These are phyloP conservation scores for Aspergillus spinulosporus DNA, from an alignment of 2,329 filamentous ascomycete species.

Conservation along the genomic window DNA sequence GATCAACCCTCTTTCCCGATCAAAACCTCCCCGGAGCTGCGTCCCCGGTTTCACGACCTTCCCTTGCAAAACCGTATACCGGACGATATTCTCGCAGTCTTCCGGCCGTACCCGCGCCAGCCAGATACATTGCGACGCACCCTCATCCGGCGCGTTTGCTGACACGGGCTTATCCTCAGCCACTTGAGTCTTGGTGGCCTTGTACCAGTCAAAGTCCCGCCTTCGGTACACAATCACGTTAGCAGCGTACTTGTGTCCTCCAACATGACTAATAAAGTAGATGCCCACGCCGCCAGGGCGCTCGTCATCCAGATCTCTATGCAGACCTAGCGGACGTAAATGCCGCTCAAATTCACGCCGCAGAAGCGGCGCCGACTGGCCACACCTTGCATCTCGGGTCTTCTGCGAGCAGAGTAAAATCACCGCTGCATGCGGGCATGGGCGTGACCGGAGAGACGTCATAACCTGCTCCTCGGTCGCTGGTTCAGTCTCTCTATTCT, in stretches of 20 bases:
- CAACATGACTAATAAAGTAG: conserved; percentile 95
- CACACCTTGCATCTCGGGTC: conserved; percentile 92
- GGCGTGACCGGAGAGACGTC: conserved; percentile 56
- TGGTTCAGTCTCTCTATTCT: conserved; percentile 22
- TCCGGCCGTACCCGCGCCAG: conserved; percentile 79
- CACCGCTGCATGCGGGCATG: conserved; percentile 79
- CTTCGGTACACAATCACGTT: conserved; percentile 90
- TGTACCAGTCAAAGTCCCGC: conserved; percentile 44
- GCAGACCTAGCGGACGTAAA: conserved; percentile 78
- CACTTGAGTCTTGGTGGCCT: conserved; percentile 11
- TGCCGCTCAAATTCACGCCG: conserved; percentile 86
- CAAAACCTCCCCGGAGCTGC: conserved; percentile 88
- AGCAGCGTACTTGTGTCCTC: conserved; percentile 93
- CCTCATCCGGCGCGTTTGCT: conserved; percentile 44
- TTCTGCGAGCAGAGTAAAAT: conserved; percentile 92
- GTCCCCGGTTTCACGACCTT: conserved; percentile 88
- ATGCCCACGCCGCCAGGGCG: conserved; percentile 89
- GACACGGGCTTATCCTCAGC: conserved; percentile 37
- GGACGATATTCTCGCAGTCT: conserved; percentile 89
- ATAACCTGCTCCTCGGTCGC: conserved; percentile 28
- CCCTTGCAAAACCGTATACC: conserved; percentile 85
- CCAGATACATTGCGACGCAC: conserved; percentile 90
- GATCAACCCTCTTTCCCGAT: conserved; percentile 73
- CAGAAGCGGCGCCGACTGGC: conserved; percentile 88
- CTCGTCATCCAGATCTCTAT: conserved; percentile 83